Base-by-base conservation (phyloP, 495 filamentous ascomycete species). In the Neurospora sp. region DNA sequence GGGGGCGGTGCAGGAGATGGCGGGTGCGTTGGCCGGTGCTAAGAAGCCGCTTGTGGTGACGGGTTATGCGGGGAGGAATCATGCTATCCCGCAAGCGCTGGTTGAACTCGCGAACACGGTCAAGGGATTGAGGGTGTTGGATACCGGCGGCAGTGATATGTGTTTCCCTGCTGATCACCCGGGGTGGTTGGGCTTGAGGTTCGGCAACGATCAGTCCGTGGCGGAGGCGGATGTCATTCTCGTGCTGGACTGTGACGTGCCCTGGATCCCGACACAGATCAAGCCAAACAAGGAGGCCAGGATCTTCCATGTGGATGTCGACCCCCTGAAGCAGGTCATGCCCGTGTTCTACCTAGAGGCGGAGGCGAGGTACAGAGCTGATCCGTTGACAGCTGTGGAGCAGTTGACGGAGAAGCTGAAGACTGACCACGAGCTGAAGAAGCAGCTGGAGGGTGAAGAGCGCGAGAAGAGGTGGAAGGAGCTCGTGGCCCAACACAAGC, bases 111-210 rank as follows among this genome's bases (percentile, higher is more conserved):
- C 94, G 12, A 85, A 96, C 79, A 88, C 85, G 2, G 88, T 97
- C 71, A 91, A 90, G 76, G 93, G 93, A 0, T 79, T 97, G 61
- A 85, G 94, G 14, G 93, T 98, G 20, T 81, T 98, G 38, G 95
- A 98, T 79, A 94, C 93, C 1, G 93, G 92, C 35, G 94, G 94
- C 41, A 92, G 92, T 77, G 95, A 98, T 79, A 96, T 98, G 95
- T 96, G 93, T 77, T 98, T 98, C 82, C 95, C 95, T 3, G 91
- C 90, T 2, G 85, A 94, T 70, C 94, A 97, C 73, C 83, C 84
- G 18, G 84, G 76, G 1, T 88, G 90, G 86, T 80, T 97, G 37
- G 93, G 95, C 3, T 78, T 96, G 75, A 85, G 89, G 73, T 97
- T 89, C 75, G 93, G 94, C 12, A 84, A 89, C 3, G 93, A 97